These are phyloP conservation scores for Tieghemostelium lacteum DNA, from an alignment of 78 protist species.

Conservation along the genomic window DNA sequence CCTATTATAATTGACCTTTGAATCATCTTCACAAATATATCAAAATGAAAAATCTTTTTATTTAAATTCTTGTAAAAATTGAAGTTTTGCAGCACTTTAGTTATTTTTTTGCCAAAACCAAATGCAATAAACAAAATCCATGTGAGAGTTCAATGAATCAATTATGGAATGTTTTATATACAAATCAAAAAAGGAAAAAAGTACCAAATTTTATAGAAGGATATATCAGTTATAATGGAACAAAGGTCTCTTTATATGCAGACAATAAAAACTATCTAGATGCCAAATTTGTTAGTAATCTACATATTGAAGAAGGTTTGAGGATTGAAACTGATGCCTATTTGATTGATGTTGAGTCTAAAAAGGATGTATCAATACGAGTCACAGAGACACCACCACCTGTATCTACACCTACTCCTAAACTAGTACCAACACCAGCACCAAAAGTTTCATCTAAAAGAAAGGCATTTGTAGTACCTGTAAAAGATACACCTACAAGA, in stretches of 20 bases:
- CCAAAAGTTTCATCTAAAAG: background rate
- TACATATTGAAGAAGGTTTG: slow-evolving; percentile 11
- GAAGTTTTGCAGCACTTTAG: too few relatives aligned
- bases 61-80: too few relatives aligned
- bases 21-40: too few relatives aligned
- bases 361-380: background rate
- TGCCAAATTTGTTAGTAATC: slow-evolving; percentile 22
- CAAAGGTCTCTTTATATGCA: slow-evolving; percentile 4
- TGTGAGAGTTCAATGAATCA: too few relatives aligned
- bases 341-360: slow-evolving; percentile 5
- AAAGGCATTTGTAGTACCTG: background rate
- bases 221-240: background rate
- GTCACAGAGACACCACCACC: background rate
- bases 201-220: slow-evolving; percentile 16
- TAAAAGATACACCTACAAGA: background rate
- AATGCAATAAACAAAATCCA: too few relatives aligned
- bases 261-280: slow-evolving; percentile 20
- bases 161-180: slow-evolving; percentile 41
- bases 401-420: background rate
- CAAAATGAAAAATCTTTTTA: too few relatives aligned
- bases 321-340: slow-evolving; percentile 48
- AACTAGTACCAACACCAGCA: background rate
- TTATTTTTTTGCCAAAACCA: too few relatives aligned
- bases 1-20: too few relatives aligned
- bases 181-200: slow-evolving; percentile 37